Base-by-base conservation (phyloP, 192 early-diverging fungal species). In the Neocallimastix lanati region DNA sequence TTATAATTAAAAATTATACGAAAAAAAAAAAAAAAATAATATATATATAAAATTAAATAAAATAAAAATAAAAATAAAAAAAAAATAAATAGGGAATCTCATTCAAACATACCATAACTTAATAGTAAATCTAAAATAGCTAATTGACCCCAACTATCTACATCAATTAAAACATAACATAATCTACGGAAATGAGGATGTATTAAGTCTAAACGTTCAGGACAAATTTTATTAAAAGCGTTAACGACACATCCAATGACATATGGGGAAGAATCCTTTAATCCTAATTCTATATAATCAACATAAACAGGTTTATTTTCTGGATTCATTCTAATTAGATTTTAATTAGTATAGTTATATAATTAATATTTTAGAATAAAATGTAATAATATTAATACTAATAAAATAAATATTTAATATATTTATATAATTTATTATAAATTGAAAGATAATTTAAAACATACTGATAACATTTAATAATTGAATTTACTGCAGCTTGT, bases 101-200 rank as follows among this genome's bases (percentile, higher is more conserved):
- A n/a, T n/a, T n/a, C n/a, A 33, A 29, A 87, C 86, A 90, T 88
- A 77, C 90, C 93, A 86, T 99, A 99, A 14, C 90, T 85, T 30
- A 91, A 79, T 78, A 99, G 83, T 29, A 96, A 81, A 37, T 90
- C 91, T 40, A 96, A 81, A 29, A 96, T 92, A 76, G 92, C 92
- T 33, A 96, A 88, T 84, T 98, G 96, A 16, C 93, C 94, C 98
- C 98, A 99, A 83, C 98, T 94, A 86, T 99, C 96, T 40, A 93
- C 88, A 30, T 97, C 96, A 18, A 89, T 83, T 28, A 99, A 84
- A 89, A 95, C 86, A 38, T 84, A 83, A 82, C 96, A 98, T 79
- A 96, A 86, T 58, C 96, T 94, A 76, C 94, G 89, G 84, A 89
- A 99, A 81, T 95, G 93, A 30, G 84, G 85, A 83, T 99, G 98